Evolutionary conservation across 2,329 filamentous ascomycete species (phyloP), one percentile per base, ranked within the genome.

Genomic region (Fusarium lateritium): DNA sequence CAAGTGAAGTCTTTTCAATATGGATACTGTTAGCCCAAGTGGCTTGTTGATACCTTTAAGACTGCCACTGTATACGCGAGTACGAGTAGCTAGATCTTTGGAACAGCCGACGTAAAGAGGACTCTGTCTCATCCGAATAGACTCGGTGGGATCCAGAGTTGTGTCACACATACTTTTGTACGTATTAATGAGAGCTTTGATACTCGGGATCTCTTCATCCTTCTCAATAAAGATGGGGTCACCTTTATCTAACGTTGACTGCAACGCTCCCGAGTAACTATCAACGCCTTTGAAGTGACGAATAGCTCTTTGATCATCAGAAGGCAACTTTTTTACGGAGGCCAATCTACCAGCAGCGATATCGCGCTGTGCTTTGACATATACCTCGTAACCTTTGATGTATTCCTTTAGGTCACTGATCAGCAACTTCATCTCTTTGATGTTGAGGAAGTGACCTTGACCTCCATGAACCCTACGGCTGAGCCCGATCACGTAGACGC

Each of bases 41-140:
- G 56, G 56, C 21, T 55, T 64, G 40, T 64, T 64, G 21, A 63
- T 36, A 2, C 14, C 21, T 3, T 11, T 15, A 4, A 57, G 17
- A 6, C 6, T 17, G 2, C 14, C 4, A 3, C 6, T 19, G 26
- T 67, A 64, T 4, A 13, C 15, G 7, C 19, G 19, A 15, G 43
- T 52, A 2, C 55, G 36, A 2, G 7, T 14, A 2, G 8, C n/a
- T 3, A 67, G 40, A 31, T 57, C 39, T 3, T 8, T 46, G 1
- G 65, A 67, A 31, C 65, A 64, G 2, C 65, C 65, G 2, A 67
- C 65, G 39, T 67, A 67, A 2, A 67, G n/a, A 1, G 65, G 65
- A 11, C 46, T 57, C 31, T 67, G 60, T 7, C n/a, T 14, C 22
- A 57, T 43, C 38, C 59, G 26, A 6, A 61, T 42, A 21, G 13